phyloP scores from a whole-genome alignment of 768 basidiomycete genomes.

The Tubosaeta sp. region DNA sequence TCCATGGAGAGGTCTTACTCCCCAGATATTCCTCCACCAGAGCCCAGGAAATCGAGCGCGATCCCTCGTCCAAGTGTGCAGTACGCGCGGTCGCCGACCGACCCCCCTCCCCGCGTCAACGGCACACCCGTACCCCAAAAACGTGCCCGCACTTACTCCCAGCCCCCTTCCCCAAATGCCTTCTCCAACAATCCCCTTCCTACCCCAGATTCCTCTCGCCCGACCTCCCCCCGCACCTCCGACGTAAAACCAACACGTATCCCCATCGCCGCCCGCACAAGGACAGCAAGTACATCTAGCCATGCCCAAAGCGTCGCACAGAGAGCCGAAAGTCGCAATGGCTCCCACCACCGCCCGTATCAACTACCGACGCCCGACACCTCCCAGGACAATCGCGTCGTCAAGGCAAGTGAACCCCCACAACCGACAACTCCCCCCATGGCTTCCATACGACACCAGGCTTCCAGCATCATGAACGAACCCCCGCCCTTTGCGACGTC shows the following conservation, averaged over 20 bases:
- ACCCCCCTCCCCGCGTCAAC: slow-evolving; percentile 24
- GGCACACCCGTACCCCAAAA: slow-evolving; percentile 33
- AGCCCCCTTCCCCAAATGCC: slow-evolving; percentile 37
- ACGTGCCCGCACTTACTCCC: slow-evolving; percentile 63
- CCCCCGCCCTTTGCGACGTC: slow-evolving; percentile 53
- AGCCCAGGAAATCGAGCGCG: slow-evolving; percentile 37
- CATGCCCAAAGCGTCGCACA: slow-evolving; percentile 30
- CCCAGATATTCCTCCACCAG: slow-evolving; percentile 22
- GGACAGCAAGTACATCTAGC: slow-evolving; percentile 41
- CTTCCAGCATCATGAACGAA: slow-evolving; percentile 57
- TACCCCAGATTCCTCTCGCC: slow-evolving; percentile 36
- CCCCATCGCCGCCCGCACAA: slow-evolving; percentile 39
- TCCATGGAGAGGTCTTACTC: slow-evolving; percentile 42
- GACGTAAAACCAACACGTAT: slow-evolving; percentile 45
- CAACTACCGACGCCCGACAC: slow-evolving; percentile 27
- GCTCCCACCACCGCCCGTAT: slow-evolving; percentile 19
- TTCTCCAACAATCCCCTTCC: slow-evolving; percentile 29
- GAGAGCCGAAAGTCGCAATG: slow-evolving; percentile 37
- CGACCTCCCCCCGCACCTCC: slow-evolving; percentile 42
- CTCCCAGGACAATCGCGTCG: slow-evolving; percentile 28
- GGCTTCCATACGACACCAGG: slow-evolving; percentile 34
- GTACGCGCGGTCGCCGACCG: slow-evolving; percentile 30
- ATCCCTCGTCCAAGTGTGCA: slow-evolving; percentile 47
- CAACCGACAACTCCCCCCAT: slow-evolving; percentile 31
- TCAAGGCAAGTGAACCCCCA: slow-evolving; percentile 27